phyloP scores from a whole-genome alignment of 371 early-diverging fungal genomes.

The Nosema muscidifuracis region DNA sequence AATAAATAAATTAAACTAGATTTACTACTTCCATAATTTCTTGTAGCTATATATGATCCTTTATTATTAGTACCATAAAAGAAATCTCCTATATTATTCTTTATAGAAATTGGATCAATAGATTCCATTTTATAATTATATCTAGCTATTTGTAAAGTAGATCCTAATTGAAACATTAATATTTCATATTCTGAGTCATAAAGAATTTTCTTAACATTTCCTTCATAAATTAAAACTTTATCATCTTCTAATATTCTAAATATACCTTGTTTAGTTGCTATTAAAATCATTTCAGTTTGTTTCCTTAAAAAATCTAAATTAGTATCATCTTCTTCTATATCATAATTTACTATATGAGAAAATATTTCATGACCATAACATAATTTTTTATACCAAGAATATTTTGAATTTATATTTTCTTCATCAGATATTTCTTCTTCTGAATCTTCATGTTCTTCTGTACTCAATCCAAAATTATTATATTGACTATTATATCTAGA shows the following conservation, averaged over 20 bases:
- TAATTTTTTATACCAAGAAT: not conserved
- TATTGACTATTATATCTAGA: not conserved
- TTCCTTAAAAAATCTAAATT: conserved; percentile 4
- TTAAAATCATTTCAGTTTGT: conserved; percentile 28
- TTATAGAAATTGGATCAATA: conserved; percentile 18
- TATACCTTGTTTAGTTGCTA: conserved; percentile 46
- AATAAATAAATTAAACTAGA: conserved; percentile 44
- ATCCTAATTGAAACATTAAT: conserved; percentile 23
- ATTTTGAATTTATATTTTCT: not conserved
- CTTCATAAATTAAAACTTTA: conserved; percentile 28
- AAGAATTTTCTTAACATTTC: conserved; percentile 36
- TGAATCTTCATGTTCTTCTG: too few relatives aligned
- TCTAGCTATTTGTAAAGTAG: conserved; percentile 16
- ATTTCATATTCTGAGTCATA: conserved; percentile 40
- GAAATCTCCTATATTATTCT: conserved; percentile 30
- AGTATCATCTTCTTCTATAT: not conserved
- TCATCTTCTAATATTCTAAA: conserved; percentile 19
- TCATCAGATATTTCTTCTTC: not conserved
- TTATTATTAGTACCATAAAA: conserved; percentile 40
- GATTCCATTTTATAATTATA: conserved; percentile 26
- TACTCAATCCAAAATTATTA: too few relatives aligned
- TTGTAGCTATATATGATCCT: conserved; percentile 30
- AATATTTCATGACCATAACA: not conserved
- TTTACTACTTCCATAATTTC: conserved; percentile 10
- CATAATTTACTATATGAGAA: not conserved